A percentile compares a stretch with the other conserved stretches of the same genome.
These are phyloP conservation scores for Tolypocladium guangdongense DNA, from an alignment of 2,329 filamentous ascomycete species.

Conservation along the genomic window DNA sequence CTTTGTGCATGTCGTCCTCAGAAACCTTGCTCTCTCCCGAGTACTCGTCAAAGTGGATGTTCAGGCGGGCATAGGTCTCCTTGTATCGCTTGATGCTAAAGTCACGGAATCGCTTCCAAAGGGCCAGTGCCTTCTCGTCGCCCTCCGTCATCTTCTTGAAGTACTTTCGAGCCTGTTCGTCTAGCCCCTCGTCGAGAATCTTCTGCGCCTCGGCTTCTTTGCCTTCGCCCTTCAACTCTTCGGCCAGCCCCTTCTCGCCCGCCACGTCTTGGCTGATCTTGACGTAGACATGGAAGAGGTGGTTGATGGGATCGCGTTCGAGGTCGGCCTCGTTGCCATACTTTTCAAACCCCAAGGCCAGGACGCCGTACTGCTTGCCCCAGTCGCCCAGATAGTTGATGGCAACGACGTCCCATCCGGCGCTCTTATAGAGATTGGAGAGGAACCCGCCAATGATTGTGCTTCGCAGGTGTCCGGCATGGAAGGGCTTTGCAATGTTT, in stretches of 20 bases:
- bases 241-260: slow-evolving; percentile 49
- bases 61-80: slow-evolving; percentile 57
- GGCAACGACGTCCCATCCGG: slow-evolving; percentile 56
- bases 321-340: slow-evolving; percentile 57
- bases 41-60: slow-evolving; percentile 62
- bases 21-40: slow-evolving; percentile 63
- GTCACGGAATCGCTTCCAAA: slow-evolving; percentile 45
- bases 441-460: slow-evolving; percentile 62
- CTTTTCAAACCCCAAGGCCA: slow-evolving; percentile 54
- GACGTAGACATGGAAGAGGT: slow-evolving; percentile 58
- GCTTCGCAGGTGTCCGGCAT: slow-evolving; percentile 56
- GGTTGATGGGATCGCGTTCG: slow-evolving; percentile 52
- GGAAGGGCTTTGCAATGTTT: slow-evolving; percentile 65
- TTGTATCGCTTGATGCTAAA: slow-evolving; percentile 32
- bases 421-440: slow-evolving; percentile 51
- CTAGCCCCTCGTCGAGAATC: slow-evolving; percentile 27
- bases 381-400: slow-evolving; percentile 69
- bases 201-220: slow-evolving; percentile 25
- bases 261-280: slow-evolving; percentile 52
- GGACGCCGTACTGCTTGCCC: slow-evolving; percentile 57
- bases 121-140: slow-evolving; percentile 38
- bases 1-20: slow-evolving; percentile 53
- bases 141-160: slow-evolving; percentile 49
- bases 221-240: slow-evolving; percentile 29
- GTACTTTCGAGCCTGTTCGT: slow-evolving; percentile 40